A percentile compares a stretch with the other conserved stretches of the same genome.
Conservation (phyloP, 2,329 filamentous ascomycete genomes). For the Epichloe glyceriae region DNA sequence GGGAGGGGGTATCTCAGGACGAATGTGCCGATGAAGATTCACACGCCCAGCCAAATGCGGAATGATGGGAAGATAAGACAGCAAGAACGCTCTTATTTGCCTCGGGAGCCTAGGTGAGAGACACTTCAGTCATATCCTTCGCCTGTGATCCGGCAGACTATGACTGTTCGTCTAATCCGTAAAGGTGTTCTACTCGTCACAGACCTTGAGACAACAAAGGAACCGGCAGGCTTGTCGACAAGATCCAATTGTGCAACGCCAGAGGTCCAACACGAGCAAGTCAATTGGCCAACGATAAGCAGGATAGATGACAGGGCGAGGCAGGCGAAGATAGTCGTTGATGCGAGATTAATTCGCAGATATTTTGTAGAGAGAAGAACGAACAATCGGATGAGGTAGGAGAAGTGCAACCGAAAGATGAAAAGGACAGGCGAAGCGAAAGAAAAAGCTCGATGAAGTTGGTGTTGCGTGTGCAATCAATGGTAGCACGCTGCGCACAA, state of each 20-base stretch:
- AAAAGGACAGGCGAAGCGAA: not conserved
- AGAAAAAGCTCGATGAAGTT: not conserved
- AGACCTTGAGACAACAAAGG: not conserved
- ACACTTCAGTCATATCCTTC: not conserved
- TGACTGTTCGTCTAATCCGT: not conserved
- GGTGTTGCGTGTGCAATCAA: not conserved
- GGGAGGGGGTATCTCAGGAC: not conserved
- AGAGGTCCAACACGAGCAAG: too few species aligned
- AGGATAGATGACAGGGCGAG: not conserved
- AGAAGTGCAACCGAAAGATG: not conserved
- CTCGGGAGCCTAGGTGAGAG: not conserved
- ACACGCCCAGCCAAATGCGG: constrained; percentile 2
- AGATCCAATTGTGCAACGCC: not conserved
- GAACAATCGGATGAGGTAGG: not conserved
- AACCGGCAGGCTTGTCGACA: not conserved
- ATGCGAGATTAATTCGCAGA: not conserved
- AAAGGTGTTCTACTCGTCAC: not conserved
- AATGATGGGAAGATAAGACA: constrained; percentile 2
- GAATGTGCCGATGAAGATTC: not conserved
- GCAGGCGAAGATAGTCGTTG: not conserved
- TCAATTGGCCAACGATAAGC: not conserved
- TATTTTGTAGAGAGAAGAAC: too few species aligned
- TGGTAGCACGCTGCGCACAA: not conserved
- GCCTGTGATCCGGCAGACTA: not conserved
- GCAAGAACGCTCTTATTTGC: not conserved